These are phyloP conservation scores for Durusdinium trenchii DNA, from an alignment of 73 alveolate genomes.

Conservation along the genomic window DNA sequence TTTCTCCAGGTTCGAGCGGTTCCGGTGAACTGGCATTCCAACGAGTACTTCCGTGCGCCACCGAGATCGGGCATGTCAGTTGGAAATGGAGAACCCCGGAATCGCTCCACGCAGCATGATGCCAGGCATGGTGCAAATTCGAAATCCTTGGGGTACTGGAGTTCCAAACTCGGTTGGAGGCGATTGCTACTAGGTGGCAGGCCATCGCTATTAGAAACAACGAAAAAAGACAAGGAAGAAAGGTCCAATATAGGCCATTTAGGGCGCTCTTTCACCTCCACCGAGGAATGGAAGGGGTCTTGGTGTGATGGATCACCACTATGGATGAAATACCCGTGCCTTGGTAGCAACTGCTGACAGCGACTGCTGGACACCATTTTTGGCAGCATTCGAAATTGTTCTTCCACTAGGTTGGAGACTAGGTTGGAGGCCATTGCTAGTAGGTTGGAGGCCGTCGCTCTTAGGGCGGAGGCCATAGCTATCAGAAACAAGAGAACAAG, in stretches of 20 bases:
- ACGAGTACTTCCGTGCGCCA: constrained; percentile 58
- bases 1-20: constrained; percentile 64
- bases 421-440: neutral
- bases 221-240: neutral
- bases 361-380: neutral
- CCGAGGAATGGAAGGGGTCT: constrained; percentile 90
- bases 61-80: neutral
- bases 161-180: neutral
- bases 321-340: neutral
- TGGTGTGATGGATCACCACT: constrained; percentile 82
- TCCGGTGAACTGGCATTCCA: constrained; percentile 63
- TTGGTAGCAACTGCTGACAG: neutral
- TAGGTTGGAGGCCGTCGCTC: neutral
- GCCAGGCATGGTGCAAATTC: constrained; percentile 63
- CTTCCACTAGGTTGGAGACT: neutral
- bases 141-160: constrained; percentile 94
- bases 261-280: no score
- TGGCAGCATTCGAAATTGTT: neutral
- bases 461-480: neutral
- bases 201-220: neutral
- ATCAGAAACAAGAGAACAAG: constrained; percentile 4
- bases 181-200: neutral
- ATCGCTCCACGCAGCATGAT: neutral
- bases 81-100: neutral
- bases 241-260: no score